These are phyloP conservation scores for Hanseniaspora pseudoguilliermondii DNA, from an alignment of 805 yeast species.

Conservation along the genomic window DNA sequence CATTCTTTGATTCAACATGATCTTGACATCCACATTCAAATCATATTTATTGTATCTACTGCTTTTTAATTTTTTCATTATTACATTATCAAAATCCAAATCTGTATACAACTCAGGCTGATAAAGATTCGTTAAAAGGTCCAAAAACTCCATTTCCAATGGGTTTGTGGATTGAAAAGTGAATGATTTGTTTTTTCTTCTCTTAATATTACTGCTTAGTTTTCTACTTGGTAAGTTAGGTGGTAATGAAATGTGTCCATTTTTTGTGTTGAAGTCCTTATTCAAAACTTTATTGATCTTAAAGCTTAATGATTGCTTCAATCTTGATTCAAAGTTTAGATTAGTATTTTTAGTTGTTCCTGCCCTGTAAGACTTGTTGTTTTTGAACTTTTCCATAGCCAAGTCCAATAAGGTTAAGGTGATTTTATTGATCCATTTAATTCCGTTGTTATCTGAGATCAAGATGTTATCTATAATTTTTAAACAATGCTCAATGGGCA, in stretches of 20 bases:
- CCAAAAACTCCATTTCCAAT: slow-evolving; percentile 10
- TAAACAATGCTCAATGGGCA: slow-evolving; percentile 79
- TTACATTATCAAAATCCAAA: slow-evolving; percentile 4
- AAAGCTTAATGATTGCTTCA: slow-evolving; percentile 8
- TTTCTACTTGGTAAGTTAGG: neutral
- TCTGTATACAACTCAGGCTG: neutral
- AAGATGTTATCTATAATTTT: slow-evolving; percentile 65
- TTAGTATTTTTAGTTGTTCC: neutral
- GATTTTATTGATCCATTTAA: slow-evolving; percentile 8
- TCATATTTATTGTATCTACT: neutral
- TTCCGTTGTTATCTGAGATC: slow-evolving; percentile 11
- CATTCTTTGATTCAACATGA: slow-evolving; percentile 6
- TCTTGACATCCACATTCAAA: neutral
- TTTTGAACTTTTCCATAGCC: slow-evolving; percentile 5
- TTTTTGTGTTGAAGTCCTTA: neutral
- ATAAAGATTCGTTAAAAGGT: neutral
- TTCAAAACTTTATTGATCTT: slow-evolving; percentile 7
- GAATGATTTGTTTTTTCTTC: neutral
- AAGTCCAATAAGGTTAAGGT: slow-evolving; percentile 4
- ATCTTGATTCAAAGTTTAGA: neutral
- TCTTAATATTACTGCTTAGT: neutral
- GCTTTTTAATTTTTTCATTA: neutral
- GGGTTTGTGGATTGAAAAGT: neutral
- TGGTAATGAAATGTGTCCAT: neutral
- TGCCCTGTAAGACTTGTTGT: neutral